Evolutionary conservation across 1,139 yeast species (phyloP), one percentile per base, ranked within the genome.

Genomic region (Protomyces macrosporus): DNA sequence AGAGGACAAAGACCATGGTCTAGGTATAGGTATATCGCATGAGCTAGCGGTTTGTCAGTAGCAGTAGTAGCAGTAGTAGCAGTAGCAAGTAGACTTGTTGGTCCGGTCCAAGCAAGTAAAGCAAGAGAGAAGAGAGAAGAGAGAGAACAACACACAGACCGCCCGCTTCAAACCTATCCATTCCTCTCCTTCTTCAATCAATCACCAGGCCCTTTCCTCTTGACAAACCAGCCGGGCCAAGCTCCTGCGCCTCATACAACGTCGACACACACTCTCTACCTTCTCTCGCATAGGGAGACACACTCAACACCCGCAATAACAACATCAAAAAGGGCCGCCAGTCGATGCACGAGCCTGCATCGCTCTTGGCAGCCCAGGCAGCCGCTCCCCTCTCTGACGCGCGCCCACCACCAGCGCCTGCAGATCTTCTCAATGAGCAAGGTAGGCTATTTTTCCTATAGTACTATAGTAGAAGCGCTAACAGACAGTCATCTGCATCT

Each of bases 1-100:
- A 82, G 63, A 93, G 81, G 66, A 90, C 86, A 75, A 91, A 95
- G 98, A 93, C 93, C 48, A 42, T 42, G 39, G 39, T 14, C 14
- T 14, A 40, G 45, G n/a, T 6, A 3, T 6, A 2, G 16, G 4
- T 40, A n/a, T 6, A 6, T 12, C 5, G 2, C n/a, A n/a, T 14
- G 5, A 4, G 9, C 23, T 42, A 5, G 30, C 4, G 10, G 32
- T 14, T 5, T 6, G 14, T 32, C 48, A 42, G 30, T 14, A 14
- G 48, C 23, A 42, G 30, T 14, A 42, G 48, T 30, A 42, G 48
- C 10, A 42, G 30, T 42, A 42, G 48, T 7, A 42, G 48, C 48
- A 16, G 10, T n/a, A 23, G 4, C 4, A 14, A 39, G n/a, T 39
- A 10, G 42, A 1, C n/a, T 9, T n/a, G 6, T 12, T 39, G 14